Evolutionary conservation across 1,284 basidiomycete species (phyloP).

Genomic region (Puccinia novopanici): DNA sequence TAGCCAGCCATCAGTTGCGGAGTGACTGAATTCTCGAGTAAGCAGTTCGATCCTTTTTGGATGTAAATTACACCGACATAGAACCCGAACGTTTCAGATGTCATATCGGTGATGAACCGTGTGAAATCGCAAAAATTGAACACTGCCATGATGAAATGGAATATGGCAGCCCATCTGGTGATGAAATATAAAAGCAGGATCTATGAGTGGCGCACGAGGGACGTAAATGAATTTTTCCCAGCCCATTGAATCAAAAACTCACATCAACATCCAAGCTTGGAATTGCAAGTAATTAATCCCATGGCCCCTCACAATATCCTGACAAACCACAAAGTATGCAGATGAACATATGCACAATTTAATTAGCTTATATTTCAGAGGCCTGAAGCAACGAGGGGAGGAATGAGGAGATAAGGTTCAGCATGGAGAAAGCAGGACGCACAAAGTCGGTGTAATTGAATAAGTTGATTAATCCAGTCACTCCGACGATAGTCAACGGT

Average conservation of each 20-base stretch:
- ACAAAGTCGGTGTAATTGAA: conserved; percentile 51
- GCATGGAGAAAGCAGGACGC: neutral
- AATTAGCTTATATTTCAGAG: neutral
- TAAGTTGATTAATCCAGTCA: conserved; percentile 70
- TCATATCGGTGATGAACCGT: conserved; percentile 78
- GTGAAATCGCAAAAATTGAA: conserved; percentile 67
- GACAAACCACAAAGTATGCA: neutral
- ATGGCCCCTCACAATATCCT: conserved; percentile 47
- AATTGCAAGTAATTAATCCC: conserved; percentile 48
- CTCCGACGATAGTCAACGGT: conserved; percentile 87
- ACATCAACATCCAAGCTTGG: conserved; percentile 51
- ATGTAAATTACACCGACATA: conserved; percentile 67
- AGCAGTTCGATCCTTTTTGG: conserved; percentile 62
- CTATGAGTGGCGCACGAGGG: conserved; percentile 57
- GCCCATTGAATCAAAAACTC: neutral
- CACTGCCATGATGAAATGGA: conserved; percentile 83
- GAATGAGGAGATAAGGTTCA: neutral
- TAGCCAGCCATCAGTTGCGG: conserved; percentile 59
- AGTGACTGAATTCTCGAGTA: conserved; percentile 58
- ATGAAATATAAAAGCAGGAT: conserved; percentile 63
- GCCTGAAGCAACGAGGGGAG: neutral
- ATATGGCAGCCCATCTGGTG: conserved; percentile 77
- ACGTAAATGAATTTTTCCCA: neutral
- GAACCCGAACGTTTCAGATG: conserved; percentile 91
- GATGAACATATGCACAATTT: neutral